These are phyloP conservation scores for Penicillium janthinellum DNA, from an alignment of 2,329 filamentous ascomycete species.

Conservation along the genomic window DNA sequence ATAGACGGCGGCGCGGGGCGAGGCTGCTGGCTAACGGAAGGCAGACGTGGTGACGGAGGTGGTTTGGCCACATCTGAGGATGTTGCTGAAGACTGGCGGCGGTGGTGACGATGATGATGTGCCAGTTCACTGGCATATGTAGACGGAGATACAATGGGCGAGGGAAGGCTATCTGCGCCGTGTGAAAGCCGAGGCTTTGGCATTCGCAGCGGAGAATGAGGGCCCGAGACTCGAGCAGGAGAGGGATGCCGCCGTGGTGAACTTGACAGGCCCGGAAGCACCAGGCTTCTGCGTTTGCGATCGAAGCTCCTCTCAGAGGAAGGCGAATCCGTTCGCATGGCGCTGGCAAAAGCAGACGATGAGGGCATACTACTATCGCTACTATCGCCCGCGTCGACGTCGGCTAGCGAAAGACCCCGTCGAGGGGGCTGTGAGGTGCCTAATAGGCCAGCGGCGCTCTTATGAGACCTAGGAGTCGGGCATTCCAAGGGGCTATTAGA, in stretches of 20 bases:
- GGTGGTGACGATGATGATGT: slow-evolving; percentile 66
- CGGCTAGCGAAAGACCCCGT: slow-evolving; percentile 75
- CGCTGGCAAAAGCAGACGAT: slow-evolving; percentile 67
- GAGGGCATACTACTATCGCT: slow-evolving; percentile 89
- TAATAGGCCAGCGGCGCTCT: slow-evolving; percentile 59
- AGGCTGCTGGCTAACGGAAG: slow-evolving; percentile 77
- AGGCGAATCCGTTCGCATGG: slow-evolving; percentile 81
- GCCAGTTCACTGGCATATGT: slow-evolving; percentile 73
- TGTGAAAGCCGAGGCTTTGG: slow-evolving; percentile 72
- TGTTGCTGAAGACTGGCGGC: slow-evolving; percentile 87
- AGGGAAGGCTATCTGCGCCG: slow-evolving; percentile 61
- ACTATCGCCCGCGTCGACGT: slow-evolving; percentile 76
- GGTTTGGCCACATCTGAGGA: slow-evolving; percentile 70
- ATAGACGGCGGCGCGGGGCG: slow-evolving; percentile 92
- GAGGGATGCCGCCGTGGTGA: slow-evolving; percentile 87
- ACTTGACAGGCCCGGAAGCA: slow-evolving; percentile 71
- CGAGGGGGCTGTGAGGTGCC: slow-evolving; percentile 64
- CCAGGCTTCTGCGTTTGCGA: slow-evolving; percentile 82
- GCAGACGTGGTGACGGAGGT: slow-evolving; percentile 80
- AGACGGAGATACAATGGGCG: slow-evolving; percentile 87
- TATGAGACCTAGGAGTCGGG: slow-evolving; percentile 84
- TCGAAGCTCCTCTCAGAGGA: slow-evolving; percentile 85
- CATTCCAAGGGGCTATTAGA: slow-evolving; percentile 91
- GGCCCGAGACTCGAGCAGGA: slow-evolving; percentile 72
- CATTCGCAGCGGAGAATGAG: slow-evolving; percentile 84